Percentiles rank a stretch among this genome's conserved stretches.
These are phyloP conservation scores for Mycena vitilis DNA, from an alignment of 768 basidiomycete species.

Conservation along the genomic window DNA sequence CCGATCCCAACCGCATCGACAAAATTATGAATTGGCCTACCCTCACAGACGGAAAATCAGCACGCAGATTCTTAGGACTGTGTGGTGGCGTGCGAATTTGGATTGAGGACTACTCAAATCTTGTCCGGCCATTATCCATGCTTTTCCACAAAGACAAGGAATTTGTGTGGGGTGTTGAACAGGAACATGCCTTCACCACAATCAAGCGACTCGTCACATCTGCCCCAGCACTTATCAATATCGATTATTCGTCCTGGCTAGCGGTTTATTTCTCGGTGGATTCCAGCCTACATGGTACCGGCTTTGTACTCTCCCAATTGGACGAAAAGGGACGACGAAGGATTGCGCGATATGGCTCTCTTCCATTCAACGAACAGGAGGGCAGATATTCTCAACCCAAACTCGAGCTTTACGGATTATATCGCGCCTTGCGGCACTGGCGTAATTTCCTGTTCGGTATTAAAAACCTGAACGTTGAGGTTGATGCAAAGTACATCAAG, in stretches of 20 bases:
- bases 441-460: slow-evolving; percentile 37
- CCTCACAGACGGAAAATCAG: neutral
- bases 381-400: slow-evolving; percentile 52
- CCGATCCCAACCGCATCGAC: slow-evolving; percentile 1
- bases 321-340: slow-evolving; percentile 31
- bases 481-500: slow-evolving; percentile 54
- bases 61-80: neutral
- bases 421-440: slow-evolving; percentile 34
- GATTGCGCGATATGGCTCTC: slow-evolving; percentile 47
- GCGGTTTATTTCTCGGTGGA: too few species aligned
- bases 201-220: slow-evolving; percentile 43
- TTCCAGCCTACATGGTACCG: too few species aligned
- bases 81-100: slow-evolving; percentile 11
- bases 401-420: slow-evolving; percentile 52
- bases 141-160: slow-evolving; percentile 38
- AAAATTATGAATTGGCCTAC: slow-evolving; percentile 16
- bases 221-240: slow-evolving; percentile 40
- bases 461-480: slow-evolving; percentile 48
- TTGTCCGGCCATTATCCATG: slow-evolving; percentile 35
- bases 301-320: neutral
- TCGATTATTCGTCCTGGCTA: slow-evolving; percentile 36
- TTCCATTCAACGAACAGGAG: slow-evolving; percentile 48
- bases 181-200: slow-evolving; percentile 32
- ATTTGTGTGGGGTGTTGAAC: slow-evolving; percentile 45
- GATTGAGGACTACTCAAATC: slow-evolving; percentile 19